These are phyloP conservation scores for Amylocystis lapponica DNA, from an alignment of 768 basidiomycete species.

Conservation along the genomic window DNA sequence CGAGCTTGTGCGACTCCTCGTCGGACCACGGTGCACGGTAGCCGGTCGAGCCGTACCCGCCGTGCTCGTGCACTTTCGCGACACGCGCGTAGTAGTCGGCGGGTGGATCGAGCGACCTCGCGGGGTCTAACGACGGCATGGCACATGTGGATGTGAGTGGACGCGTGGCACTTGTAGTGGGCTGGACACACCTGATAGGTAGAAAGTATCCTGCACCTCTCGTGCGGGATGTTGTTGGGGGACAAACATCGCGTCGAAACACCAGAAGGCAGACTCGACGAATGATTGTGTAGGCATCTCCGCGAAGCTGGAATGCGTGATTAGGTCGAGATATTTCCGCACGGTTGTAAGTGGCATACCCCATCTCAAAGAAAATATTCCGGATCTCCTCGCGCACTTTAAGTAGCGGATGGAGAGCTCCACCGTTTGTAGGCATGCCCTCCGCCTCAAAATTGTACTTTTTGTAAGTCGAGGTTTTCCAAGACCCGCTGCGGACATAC, in stretches of 20 bases:
- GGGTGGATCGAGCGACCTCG: conserved; percentile 67
- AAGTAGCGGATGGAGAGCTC: conserved; percentile 91
- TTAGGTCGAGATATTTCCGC: background rate
- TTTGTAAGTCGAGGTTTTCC: conserved; percentile 93
- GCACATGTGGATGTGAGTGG: background rate
- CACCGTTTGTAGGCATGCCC: conserved; percentile 82
- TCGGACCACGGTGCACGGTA: conserved; percentile 96
- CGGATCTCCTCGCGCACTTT: conserved; percentile 98
- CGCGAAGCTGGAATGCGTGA: conserved; percentile 62
- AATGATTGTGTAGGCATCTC: conserved; percentile 98
- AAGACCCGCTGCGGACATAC: conserved; percentile 61
- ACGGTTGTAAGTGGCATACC: conserved; percentile 45
- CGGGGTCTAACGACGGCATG: conserved; percentile 54
- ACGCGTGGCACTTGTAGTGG: background rate
- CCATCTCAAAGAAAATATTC: conserved; percentile 99
- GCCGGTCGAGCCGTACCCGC: conserved; percentile 89
- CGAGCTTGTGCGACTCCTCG: conserved; percentile 86
- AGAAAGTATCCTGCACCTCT: conserved; percentile 98
- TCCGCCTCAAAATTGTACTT: conserved; percentile 99
- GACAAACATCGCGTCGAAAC: conserved; percentile 96
- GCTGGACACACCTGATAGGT: conserved; percentile 68
- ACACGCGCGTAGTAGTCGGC: conserved; percentile 83
- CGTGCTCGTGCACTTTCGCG: conserved; percentile 75
- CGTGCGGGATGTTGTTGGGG: conserved; percentile 99
- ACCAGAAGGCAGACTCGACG: conserved; percentile 99